These are phyloP conservation scores for Blastobotrys serpentis DNA, from an alignment of 1,139 yeast genomes.

Conservation along the genomic window DNA sequence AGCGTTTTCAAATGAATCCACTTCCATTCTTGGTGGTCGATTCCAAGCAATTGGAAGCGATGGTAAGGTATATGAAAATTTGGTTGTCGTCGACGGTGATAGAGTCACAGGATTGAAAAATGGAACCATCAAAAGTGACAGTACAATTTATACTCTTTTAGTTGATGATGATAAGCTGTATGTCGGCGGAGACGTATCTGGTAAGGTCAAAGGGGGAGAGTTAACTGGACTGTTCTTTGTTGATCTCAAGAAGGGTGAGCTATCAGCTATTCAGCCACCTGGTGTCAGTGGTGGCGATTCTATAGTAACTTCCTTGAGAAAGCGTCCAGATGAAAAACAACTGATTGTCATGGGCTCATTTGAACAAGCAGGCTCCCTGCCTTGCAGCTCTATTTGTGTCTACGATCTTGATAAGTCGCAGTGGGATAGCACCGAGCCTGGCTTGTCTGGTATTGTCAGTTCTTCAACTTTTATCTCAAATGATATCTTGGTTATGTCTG, in stretches of 20 bases:
- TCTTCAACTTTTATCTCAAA: slow-evolving; percentile 53
- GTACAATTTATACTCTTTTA: slow-evolving; percentile 44
- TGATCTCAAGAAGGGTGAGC: slow-evolving; percentile 45
- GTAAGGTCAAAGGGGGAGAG: slow-evolving; percentile 30
- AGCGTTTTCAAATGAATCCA: slow-evolving; percentile 48
- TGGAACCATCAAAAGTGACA: slow-evolving; percentile 37
- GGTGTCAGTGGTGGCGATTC: slow-evolving; percentile 38
- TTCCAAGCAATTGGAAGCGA: slow-evolving; percentile 37
- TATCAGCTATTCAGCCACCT: slow-evolving; percentile 50
- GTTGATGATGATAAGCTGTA: slow-evolving; percentile 47
- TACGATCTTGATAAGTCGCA: slow-evolving; percentile 57
- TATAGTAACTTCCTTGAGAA: slow-evolving; percentile 53
- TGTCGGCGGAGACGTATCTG: slow-evolving; percentile 54
- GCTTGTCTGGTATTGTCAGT: slow-evolving; percentile 54
- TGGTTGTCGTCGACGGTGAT: slow-evolving; percentile 40
- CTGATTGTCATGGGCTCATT: slow-evolving; percentile 80
- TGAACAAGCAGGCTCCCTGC: slow-evolving; percentile 54
- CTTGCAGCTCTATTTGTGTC: slow-evolving; percentile 65
- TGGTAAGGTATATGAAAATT: slow-evolving; percentile 36
- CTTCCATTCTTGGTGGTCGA: slow-evolving; percentile 56
- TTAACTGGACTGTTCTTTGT: slow-evolving; percentile 51
- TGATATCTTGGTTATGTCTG: slow-evolving; percentile 58
- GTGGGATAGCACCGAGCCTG: slow-evolving; percentile 53
- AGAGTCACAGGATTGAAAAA: slow-evolving; percentile 40
- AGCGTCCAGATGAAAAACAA: slow-evolving; percentile 49